A percentile compares a stretch with the other conserved stretches of the same genome.
phyloP scores from a whole-genome alignment of 441 rosid species.

The Flueggea neowawraea region DNA sequence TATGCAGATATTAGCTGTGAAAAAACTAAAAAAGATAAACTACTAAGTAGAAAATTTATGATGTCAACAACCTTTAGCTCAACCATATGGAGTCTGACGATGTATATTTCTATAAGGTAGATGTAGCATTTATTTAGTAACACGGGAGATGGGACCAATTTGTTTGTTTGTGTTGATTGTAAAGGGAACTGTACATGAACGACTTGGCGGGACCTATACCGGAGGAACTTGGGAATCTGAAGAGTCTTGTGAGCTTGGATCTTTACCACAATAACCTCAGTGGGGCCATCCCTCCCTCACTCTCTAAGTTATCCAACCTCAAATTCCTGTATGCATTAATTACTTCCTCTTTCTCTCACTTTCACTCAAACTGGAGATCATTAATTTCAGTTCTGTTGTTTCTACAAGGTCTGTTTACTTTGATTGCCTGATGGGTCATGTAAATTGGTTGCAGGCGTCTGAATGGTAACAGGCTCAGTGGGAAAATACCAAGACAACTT shows the following conservation, averaged over 20 bases:
- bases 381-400: not conserved
- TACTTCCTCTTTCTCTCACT: not conserved
- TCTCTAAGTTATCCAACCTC: constrained; percentile 55
- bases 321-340: constrained; percentile 48
- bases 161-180: constrained; percentile 13
- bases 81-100: too few species aligned
- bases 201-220: constrained; percentile 52
- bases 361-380: too few species aligned
- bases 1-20: too few species aligned
- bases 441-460: constrained; percentile 43
- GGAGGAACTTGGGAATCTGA: constrained; percentile 49
- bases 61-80: too few species aligned
- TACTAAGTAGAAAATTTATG: too few species aligned
- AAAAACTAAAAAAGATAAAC: too few species aligned
- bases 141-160: not conserved
- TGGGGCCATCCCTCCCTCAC: constrained; percentile 55
- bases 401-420: not conserved
- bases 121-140: constrained; percentile 4
- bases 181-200: constrained; percentile 67
- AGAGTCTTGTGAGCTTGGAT: constrained; percentile 63
- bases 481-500: constrained; percentile 64
- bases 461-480: constrained; percentile 54
- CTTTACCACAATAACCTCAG: constrained; percentile 62
- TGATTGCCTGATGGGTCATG: constrained; percentile 8
- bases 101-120: too few species aligned